These are phyloP conservation scores for Dictyostelium purpureum DNA, from an alignment of 78 protist species.

Conservation along the genomic window DNA sequence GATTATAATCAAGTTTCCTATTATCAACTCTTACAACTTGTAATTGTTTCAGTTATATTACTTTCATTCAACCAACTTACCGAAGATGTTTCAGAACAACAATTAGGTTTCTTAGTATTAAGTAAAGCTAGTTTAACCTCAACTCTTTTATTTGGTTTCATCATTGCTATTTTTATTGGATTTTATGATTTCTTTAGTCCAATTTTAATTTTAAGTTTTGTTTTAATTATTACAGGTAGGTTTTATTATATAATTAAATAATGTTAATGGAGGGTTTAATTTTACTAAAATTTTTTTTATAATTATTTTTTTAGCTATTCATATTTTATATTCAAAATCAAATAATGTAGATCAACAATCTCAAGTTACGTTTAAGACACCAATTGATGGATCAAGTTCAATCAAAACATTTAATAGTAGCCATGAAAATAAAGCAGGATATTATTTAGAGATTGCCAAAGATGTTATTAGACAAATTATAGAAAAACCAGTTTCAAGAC, in stretches of 20 bases:
- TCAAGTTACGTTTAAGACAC: not conserved
- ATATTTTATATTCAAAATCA: slow-evolving; percentile 51
- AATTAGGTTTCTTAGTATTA: slow-evolving; percentile 34
- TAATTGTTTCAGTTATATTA: not conserved
- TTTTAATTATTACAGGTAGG: slow-evolving; percentile 50
- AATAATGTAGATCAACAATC: not conserved
- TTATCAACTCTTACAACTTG: not conserved
- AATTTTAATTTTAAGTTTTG: slow-evolving; percentile 24
- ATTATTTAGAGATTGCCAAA: not conserved
- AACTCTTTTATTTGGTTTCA: not conserved
- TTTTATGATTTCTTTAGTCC: not conserved
- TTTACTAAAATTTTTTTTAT: not conserved
- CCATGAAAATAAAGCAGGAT: not conserved
- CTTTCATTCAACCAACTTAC: slow-evolving; percentile 1
- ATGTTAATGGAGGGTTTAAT: not conserved
- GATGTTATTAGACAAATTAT: slow-evolving; percentile 50
- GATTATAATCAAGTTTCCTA: not conserved
- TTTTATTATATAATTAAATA: not conserved
- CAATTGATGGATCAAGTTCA: not conserved
- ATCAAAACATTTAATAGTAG: not conserved
- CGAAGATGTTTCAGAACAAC: slow-evolving; percentile 49
- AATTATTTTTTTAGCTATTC: slow-evolving; percentile 17
- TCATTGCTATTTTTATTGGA: slow-evolving; percentile 29
- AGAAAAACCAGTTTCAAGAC: slow-evolving; percentile 78
- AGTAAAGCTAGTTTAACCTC: slow-evolving; percentile 50